These are phyloP conservation scores for Protomyces lactucae-debilis DNA, from an alignment of 1,139 yeast genomes.

Conservation along the genomic window DNA sequence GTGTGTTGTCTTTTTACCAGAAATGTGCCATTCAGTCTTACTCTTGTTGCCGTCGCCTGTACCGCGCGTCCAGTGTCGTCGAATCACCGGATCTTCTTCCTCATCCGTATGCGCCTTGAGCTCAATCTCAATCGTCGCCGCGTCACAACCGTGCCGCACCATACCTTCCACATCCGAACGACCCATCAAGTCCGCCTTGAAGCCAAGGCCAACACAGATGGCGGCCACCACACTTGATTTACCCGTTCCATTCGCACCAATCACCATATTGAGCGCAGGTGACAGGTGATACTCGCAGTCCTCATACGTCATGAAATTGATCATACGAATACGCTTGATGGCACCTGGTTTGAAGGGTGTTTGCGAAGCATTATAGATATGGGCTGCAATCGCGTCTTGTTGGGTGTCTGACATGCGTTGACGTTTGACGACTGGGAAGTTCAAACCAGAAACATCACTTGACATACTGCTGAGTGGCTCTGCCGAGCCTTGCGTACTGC, in stretches of 20 bases:
- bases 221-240: constrained; percentile 93
- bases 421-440: not conserved
- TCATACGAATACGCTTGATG: constrained; percentile 58
- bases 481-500: not conserved
- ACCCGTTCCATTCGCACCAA: constrained; percentile 97
- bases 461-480: not conserved
- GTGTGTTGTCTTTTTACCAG: constrained; percentile 48
- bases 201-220: constrained; percentile 82
- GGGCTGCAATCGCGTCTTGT: not conserved
- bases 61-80: constrained; percentile 35
- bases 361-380: not conserved
- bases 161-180: constrained; percentile 63
- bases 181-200: constrained; percentile 73
- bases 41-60: constrained; percentile 9
- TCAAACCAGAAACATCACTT: not conserved
- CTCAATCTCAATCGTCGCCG: constrained; percentile 60
- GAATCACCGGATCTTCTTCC: constrained; percentile 44
- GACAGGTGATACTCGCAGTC: constrained; percentile 73
- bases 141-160: constrained; percentile 65
- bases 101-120: constrained; percentile 47
- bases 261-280: constrained; percentile 83
- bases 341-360: constrained; percentile 50
- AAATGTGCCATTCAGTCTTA: constrained; percentile 56
- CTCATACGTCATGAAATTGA: constrained; percentile 78
- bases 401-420: not conserved